These are phyloP conservation scores for Gossypium schwendimanii DNA, from an alignment of 441 rosid species.

Conservation along the genomic window DNA sequence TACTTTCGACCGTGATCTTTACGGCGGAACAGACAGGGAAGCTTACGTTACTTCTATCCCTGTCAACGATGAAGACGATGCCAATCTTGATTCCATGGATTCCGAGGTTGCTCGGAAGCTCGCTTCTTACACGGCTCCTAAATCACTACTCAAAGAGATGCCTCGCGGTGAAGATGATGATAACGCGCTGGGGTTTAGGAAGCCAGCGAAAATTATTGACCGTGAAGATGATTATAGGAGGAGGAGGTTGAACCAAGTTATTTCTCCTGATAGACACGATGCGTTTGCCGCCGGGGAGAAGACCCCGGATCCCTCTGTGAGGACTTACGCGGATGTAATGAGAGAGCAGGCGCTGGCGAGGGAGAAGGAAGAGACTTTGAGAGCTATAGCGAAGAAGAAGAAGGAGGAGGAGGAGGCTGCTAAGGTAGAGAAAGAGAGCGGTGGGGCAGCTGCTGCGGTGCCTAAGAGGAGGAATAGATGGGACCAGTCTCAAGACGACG, in stretches of 20 bases:
- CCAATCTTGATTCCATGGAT: slow-evolving; percentile 43
- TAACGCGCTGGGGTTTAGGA: slow-evolving; percentile 43
- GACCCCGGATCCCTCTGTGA: slow-evolving; percentile 75
- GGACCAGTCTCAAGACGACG: slow-evolving; percentile 76
- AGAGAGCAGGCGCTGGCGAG: slow-evolving; percentile 68
- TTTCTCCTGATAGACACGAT: slow-evolving; percentile 88
- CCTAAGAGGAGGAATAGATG: slow-evolving; percentile 88
- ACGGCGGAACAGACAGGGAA: slow-evolving; percentile 65
- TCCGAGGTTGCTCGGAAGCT: slow-evolving; percentile 70
- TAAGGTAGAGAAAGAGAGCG: slow-evolving; percentile 40
- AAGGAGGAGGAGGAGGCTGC: slow-evolving; percentile 69
- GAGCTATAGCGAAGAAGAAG: slow-evolving; percentile 66
- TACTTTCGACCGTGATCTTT: slow-evolving; percentile 71
- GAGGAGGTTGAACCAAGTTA: slow-evolving; percentile 62
- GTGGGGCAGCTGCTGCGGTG: slow-evolving; percentile 23
- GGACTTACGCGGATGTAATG: slow-evolving; percentile 82
- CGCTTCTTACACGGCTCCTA: slow-evolving; percentile 90
- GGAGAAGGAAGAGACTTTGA: slow-evolving; percentile 65
- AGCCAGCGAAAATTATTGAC: slow-evolving; percentile 63
- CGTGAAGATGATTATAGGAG: slow-evolving; percentile 82
- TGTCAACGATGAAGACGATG: slow-evolving; percentile 76
- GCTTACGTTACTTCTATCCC: slow-evolving; percentile 70
- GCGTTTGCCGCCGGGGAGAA: slow-evolving; percentile 84
- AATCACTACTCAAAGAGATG: slow-evolving; percentile 62
- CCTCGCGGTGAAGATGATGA: slow-evolving; percentile 61